phyloP scores from a whole-genome alignment of 2,329 filamentous ascomycete genomes.

The Trichoderma sp. region DNA sequence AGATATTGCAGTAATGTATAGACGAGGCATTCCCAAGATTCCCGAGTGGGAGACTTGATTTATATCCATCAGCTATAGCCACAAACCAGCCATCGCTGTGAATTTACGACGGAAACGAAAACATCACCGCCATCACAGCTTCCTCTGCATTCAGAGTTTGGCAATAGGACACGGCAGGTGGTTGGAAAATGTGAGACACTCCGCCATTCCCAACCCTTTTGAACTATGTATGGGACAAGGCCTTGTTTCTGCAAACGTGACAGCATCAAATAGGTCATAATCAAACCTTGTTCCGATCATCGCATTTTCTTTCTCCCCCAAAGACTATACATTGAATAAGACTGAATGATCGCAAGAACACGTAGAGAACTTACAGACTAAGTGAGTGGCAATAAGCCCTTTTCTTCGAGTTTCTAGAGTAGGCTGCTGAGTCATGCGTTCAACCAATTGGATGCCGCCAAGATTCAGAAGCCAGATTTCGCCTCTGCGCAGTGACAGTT shows the following conservation, averaged over 20 bases:
- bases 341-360: background rate
- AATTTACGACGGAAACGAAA: constrained; percentile 7
- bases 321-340: background rate
- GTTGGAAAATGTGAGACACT: constrained; percentile 6
- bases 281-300: background rate
- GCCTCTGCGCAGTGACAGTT: constrained; percentile 15
- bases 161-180: background rate
- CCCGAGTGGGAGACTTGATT: background rate
- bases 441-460: constrained; percentile 26
- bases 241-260: background rate
- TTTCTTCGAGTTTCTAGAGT: constrained; percentile 17
- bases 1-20: background rate
- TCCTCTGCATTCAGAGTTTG: constrained; percentile 1
- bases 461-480: constrained; percentile 25
- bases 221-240: background rate
- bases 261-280: background rate
- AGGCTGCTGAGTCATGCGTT: constrained; percentile 10
- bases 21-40: background rate
- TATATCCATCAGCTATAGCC: background rate
- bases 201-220: constrained; percentile 5
- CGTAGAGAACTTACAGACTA: background rate
- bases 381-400: background rate
- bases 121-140: no score
- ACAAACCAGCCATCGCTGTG: constrained; percentile 3
- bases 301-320: background rate